Evolutionary conservation across 2,329 filamentous ascomycete species (phyloP), one percentile per base, ranked within the genome.

Genomic region (Plenodomus biglobosus): DNA sequence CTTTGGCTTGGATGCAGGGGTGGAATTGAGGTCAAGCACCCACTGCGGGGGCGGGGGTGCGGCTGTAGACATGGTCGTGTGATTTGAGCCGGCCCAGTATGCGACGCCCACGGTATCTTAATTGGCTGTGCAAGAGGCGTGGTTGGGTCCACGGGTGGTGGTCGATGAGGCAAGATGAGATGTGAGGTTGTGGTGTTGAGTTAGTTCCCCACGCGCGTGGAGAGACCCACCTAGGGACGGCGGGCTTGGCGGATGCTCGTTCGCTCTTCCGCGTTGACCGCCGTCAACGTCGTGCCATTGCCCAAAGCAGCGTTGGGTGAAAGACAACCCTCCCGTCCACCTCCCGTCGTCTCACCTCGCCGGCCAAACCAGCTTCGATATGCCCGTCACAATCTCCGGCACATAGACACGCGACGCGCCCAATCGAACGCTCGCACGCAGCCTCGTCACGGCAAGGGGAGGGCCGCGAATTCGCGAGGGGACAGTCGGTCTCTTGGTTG

Each of bases 21-120:
- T 82, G 38, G 83, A 83, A 67, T 86, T 85, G 60, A 97, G 81
- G 65, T 95, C 86, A 56, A 85, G 74, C 27, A 92, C 89, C 94
- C 94, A 99, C 79, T 81, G 78, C 27, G 92, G 92, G 40, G 80
- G 80, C 40, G 76, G 79, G 35, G 76, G 62, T 3, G 69, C 61
- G 3, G 43, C 35, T 10, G 59, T 30, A 2, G 68, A 45, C 62
- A 68, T 65, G 37, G 35, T 40, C 47, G 15, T 22, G 6, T 10
- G 20, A 30, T 34, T 21, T 37, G 11, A 2, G 18, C 8, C 20
- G 22, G 5, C 10, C 10, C 22, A 24, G 10, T 24, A 5, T 24
- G n/a, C n/a, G n/a, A n/a, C n/a, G n/a, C n/a, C n/a, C n/a, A 24
- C 22, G 11, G 6, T 24, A 19, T 41, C 27, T 11, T 19, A 17